A percentile compares a stretch with the other conserved stretches of the same genome.
phyloP scores from a whole-genome alignment of 169 alveolate species.

The Eimeria mitis region DNA sequence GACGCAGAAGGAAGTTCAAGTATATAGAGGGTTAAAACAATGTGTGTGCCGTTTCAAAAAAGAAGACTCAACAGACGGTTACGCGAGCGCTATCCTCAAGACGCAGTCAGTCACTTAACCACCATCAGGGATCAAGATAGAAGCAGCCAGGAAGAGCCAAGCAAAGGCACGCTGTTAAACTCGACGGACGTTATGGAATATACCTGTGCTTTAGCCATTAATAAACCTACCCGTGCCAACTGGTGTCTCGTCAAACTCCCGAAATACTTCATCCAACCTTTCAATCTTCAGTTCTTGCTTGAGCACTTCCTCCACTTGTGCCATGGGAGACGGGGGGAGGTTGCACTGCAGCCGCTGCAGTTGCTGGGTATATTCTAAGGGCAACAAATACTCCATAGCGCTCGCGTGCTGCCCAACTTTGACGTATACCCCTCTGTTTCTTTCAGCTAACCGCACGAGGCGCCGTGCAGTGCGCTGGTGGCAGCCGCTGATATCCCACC shows the following conservation, averaged over 20 bases:
- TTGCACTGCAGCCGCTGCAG: conserved; percentile 83
- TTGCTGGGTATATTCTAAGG: conserved; percentile 86
- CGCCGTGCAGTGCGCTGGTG: conserved; percentile 83
- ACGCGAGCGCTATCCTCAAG: background rate
- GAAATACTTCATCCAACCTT: conserved; percentile 83
- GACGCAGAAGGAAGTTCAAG: no score
- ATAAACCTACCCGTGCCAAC: conserved; percentile 83
- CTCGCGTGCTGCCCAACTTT: conserved; percentile 88
- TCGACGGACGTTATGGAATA: background rate
- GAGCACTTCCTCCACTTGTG: conserved; percentile 84
- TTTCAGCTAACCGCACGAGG: conserved; percentile 73
- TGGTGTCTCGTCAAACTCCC: conserved; percentile 87
- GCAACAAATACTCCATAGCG: conserved; percentile 85
- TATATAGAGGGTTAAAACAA: background rate
- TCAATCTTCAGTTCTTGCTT: conserved; percentile 84
- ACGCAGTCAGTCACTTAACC: background rate
- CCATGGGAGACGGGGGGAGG: conserved; percentile 84
- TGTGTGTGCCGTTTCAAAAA: no score
- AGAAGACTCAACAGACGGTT: background rate
- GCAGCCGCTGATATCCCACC: conserved; percentile 71
- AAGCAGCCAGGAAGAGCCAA: background rate
- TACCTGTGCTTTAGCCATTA: background rate
- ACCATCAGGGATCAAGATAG: background rate
- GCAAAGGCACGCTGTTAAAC: background rate
- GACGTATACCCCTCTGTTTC: conserved; percentile 88